phyloP scores from a whole-genome alignment of 1,139 yeast genomes.

The Saccharomyces hybrid region DNA sequence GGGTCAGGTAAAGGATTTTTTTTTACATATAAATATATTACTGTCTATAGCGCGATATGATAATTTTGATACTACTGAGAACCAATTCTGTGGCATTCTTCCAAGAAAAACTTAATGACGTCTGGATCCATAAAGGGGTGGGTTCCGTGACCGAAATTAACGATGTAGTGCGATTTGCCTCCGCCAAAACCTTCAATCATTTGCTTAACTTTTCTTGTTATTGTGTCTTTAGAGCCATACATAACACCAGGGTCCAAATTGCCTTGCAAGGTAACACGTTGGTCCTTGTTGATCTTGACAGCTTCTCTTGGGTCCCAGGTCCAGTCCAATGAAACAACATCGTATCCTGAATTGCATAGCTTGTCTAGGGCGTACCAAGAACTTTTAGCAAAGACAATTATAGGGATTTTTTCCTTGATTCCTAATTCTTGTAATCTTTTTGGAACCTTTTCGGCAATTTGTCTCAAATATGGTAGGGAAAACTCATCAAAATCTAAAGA shows the following conservation, averaged over 20 bases:
- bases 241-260: conserved; percentile 92
- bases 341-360: conserved; percentile 73
- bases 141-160: conserved; percentile 96
- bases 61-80: conserved; percentile 7
- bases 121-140: conserved; percentile 97
- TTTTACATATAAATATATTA: neutral
- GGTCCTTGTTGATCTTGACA: conserved; percentile 62
- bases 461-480: conserved; percentile 78
- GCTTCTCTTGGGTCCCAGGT: conserved; percentile 80
- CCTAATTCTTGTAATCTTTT: conserved; percentile 64
- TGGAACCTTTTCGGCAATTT: conserved; percentile 67
- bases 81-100: conserved; percentile 83
- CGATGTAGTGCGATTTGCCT: conserved; percentile 83
- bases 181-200: conserved; percentile 91
- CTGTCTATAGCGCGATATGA: neutral
- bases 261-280: conserved; percentile 79
- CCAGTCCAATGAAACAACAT: conserved; percentile 90
- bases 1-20: too few relatives aligned
- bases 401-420: conserved; percentile 63
- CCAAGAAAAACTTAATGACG: conserved; percentile 69
- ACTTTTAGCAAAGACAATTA: conserved; percentile 90
- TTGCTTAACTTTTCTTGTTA: conserved; percentile 69
- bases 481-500: conserved; percentile 83
- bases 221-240: conserved; percentile 79
- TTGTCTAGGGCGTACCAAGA: conserved; percentile 96